Evolutionary conservation across 495 filamentous ascomycete genomes (phyloP).

Genomic region (Hyaloscypha variabilis): DNA sequence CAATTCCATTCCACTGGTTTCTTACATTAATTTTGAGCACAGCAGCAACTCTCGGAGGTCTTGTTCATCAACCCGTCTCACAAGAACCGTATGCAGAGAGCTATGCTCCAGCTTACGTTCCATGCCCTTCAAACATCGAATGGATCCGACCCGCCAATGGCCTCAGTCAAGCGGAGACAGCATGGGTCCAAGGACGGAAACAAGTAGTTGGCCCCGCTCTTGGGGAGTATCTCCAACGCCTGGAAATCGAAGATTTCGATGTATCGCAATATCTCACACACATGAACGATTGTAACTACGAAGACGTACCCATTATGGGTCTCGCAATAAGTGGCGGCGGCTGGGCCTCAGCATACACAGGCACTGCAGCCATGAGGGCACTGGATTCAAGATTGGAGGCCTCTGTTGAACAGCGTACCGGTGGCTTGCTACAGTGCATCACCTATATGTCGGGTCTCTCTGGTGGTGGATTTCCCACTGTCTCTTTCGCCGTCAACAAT

Average conservation of each 20-base stretch:
- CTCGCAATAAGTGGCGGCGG: constrained; percentile 23
- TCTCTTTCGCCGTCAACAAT: constrained; percentile 12
- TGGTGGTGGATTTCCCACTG: constrained; percentile 14
- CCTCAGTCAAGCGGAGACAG: constrained; percentile 9
- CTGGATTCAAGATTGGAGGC: constrained; percentile 12
- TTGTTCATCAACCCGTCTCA: constrained; percentile 23
- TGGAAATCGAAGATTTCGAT: constrained; percentile 18
- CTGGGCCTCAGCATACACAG: constrained; percentile 12
- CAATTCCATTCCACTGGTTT: too few relatives aligned
- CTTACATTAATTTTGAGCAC: too few relatives aligned
- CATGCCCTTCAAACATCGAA: constrained; percentile 15
- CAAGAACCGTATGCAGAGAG: background rate
- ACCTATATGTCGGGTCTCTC: constrained; percentile 19
- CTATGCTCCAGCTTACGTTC: constrained; percentile 19
- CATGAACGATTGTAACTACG: constrained; percentile 1
- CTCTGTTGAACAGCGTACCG: constrained; percentile 7
- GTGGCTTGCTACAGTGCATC: constrained; percentile 16
- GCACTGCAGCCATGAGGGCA: constrained; percentile 19
- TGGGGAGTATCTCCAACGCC: constrained; percentile 10
- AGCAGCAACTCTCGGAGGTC: background rate
- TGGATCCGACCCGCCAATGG: constrained; percentile 13
- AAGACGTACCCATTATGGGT: constrained; percentile 14
- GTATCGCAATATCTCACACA: background rate
- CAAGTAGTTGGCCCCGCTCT: constrained; percentile 9
- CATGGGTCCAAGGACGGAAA: constrained; percentile 13